These are phyloP conservation scores for Ceratocystis cubensis DNA, from an alignment of 2,329 filamentous ascomycete species.

Conservation along the genomic window DNA sequence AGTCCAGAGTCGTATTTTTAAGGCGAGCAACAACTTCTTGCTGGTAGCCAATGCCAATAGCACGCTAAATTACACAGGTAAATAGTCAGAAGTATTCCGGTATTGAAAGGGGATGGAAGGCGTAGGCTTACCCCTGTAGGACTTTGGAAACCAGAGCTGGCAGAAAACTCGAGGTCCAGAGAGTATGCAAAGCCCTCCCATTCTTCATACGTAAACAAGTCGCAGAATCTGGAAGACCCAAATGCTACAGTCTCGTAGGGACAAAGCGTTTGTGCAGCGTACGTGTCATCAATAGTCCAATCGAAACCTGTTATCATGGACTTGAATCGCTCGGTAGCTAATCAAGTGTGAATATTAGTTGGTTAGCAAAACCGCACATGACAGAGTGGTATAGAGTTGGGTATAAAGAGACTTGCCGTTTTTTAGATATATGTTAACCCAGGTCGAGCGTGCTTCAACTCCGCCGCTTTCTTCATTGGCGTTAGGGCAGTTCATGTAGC, in stretches of 20 bases:
- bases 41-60: slow-evolving; percentile 61
- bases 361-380: not conserved
- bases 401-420: slow-evolving; percentile 33
- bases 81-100: slow-evolving; percentile 24
- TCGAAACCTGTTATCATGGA: slow-evolving; percentile 43
- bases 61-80: slow-evolving; percentile 34
- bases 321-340: slow-evolving; percentile 48
- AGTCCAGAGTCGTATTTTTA: slow-evolving; percentile 50
- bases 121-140: slow-evolving; percentile 43
- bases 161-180: slow-evolving; percentile 53
- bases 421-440: slow-evolving; percentile 51
- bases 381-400: not conserved
- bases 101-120: not conserved
- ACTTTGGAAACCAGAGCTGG: slow-evolving; percentile 48
- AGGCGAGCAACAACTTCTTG: slow-evolving; percentile 61
- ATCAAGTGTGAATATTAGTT: not conserved
- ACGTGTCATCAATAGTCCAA: slow-evolving; percentile 52
- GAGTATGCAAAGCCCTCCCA: slow-evolving; percentile 63
- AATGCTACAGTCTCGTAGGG: slow-evolving; percentile 68
- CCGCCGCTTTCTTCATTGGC: slow-evolving; percentile 40
- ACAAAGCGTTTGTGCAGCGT: slow-evolving; percentile 58
- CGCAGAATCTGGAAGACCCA: slow-evolving; percentile 62
- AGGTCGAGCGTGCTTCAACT: slow-evolving; percentile 42
- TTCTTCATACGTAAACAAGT: slow-evolving; percentile 62
- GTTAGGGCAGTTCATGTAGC: slow-evolving; percentile 55